Conservation (phyloP, 2,329 filamentous ascomycete species). For the Penicillium paneum region DNA sequence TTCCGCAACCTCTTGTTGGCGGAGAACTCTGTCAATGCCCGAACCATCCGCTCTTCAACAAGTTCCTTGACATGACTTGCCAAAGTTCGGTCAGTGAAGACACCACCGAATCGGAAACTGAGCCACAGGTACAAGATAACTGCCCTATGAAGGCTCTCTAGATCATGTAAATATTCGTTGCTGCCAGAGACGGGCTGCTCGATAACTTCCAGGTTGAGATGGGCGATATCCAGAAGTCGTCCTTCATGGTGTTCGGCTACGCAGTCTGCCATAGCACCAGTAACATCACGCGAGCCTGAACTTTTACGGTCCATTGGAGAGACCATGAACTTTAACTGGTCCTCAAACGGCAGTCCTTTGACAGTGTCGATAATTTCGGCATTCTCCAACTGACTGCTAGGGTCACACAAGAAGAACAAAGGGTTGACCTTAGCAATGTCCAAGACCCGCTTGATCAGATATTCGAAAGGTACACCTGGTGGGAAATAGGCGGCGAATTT, state of each 20-base stretch:
- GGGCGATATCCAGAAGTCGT: conserved; percentile 66
- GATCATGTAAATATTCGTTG: conserved; percentile 59
- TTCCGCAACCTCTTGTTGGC: conserved; percentile 41
- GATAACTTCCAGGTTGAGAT: conserved; percentile 69
- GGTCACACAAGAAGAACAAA: conserved; percentile 67
- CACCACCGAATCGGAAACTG: conserved; percentile 78
- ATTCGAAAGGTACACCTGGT: conserved; percentile 73
- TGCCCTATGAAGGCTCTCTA: conserved; percentile 77
- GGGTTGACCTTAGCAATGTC: conserved; percentile 63
- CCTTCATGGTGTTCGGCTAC: conserved; percentile 67
- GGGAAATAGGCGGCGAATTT: conserved; percentile 80
- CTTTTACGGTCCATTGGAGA: conserved; percentile 64
- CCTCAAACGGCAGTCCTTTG: conserved; percentile 63
- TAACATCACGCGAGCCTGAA: conserved; percentile 38
- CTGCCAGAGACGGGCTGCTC: conserved; percentile 52
- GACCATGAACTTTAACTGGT: conserved; percentile 72
- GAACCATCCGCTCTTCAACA: conserved; percentile 72
- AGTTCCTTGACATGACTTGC: conserved; percentile 76
- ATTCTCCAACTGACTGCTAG: conserved; percentile 62
- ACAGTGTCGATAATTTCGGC: conserved; percentile 73
- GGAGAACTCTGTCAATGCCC: conserved; percentile 58
- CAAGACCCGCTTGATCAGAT: conserved; percentile 71
- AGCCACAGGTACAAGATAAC: conserved; percentile 90
- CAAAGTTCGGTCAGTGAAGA: conserved; percentile 71
- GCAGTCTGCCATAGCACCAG: conserved; percentile 64